Evolutionary conservation across 2,329 filamentous ascomycete species (phyloP).

Genomic region (Colletotrichum aenigma): DNA sequence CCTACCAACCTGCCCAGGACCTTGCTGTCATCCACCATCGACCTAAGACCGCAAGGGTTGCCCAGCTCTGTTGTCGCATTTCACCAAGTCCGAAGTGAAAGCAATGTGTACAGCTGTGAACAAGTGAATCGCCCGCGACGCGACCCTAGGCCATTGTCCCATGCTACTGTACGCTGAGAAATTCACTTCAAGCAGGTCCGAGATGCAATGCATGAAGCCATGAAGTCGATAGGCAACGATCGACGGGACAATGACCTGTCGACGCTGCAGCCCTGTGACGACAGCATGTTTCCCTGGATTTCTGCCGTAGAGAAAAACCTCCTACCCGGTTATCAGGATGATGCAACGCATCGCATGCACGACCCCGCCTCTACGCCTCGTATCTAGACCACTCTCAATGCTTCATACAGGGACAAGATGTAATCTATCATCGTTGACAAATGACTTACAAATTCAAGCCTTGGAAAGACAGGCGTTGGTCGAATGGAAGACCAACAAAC

Average conservation of each 20-base stretch:
- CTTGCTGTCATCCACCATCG: background rate
- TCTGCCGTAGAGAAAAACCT: background rate
- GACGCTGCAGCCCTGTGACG: background rate
- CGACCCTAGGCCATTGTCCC: background rate
- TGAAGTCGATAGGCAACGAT: background rate
- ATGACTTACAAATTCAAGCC: background rate
- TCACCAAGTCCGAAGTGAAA: background rate
- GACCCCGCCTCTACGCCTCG: background rate
- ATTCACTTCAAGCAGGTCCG: background rate
- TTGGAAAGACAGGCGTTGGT: background rate
- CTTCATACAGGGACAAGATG: background rate
- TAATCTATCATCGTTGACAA: background rate
- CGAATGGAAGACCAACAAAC: background rate
- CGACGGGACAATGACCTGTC: background rate
- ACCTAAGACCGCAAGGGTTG: background rate
- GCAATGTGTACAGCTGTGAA: background rate
- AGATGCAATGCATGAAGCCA: background rate
- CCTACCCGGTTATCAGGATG: background rate
- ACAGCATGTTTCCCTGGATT: background rate
- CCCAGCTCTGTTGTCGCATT: background rate
- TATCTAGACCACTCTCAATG: background rate
- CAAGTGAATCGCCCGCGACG: background rate
- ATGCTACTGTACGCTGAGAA: background rate
- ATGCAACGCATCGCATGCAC: background rate
- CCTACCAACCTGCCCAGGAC: background rate